These are phyloP conservation scores for Penicillium maclennaniae DNA, from an alignment of 495 filamentous ascomycete species.

Conservation along the genomic window DNA sequence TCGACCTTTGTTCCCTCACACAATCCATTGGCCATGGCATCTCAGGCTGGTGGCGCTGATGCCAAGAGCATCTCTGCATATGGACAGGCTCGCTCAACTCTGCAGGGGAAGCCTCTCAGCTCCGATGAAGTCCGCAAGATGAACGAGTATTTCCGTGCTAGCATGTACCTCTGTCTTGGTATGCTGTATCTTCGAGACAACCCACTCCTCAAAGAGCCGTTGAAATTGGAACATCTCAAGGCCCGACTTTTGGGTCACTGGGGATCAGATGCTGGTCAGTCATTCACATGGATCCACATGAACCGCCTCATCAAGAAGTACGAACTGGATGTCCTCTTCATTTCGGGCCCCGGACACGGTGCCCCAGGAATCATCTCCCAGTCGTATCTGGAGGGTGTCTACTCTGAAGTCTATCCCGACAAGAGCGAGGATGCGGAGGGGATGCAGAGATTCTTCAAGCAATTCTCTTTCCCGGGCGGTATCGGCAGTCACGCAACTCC, in stretches of 20 bases:
- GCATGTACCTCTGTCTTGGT: slow-evolving; percentile 66
- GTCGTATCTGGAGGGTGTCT: slow-evolving; percentile 71
- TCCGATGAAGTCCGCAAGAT: slow-evolving; percentile 61
- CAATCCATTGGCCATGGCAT: slow-evolving; percentile 8
- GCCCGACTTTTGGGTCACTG: slow-evolving; percentile 68
- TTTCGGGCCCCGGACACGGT: slow-evolving; percentile 71
- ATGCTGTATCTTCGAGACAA: slow-evolving; percentile 73
- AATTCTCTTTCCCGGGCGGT: slow-evolving; percentile 73
- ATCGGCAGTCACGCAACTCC: slow-evolving; percentile 70
- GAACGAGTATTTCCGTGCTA: slow-evolving; percentile 65
- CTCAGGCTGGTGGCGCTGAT: not conserved
- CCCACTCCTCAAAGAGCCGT: slow-evolving; percentile 59
- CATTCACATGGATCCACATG: slow-evolving; percentile 74
- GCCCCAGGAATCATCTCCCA: slow-evolving; percentile 67
- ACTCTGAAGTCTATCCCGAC: slow-evolving; percentile 67
- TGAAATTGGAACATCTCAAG: slow-evolving; percentile 62
- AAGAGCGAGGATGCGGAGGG: slow-evolving; percentile 60
- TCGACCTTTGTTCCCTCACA: not conserved
- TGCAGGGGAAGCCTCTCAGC: slow-evolving; percentile 53
- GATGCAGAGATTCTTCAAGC: slow-evolving; percentile 68
- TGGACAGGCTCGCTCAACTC: slow-evolving; percentile 61
- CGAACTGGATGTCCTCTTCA: slow-evolving; percentile 62
- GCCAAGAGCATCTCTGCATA: slow-evolving; percentile 54
- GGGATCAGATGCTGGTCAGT: slow-evolving; percentile 69
- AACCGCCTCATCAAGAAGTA: slow-evolving; percentile 75